These are phyloP conservation scores for Lathyrus tuberosus DNA, from an alignment of 306 rosid genomes.

Conservation along the genomic window DNA sequence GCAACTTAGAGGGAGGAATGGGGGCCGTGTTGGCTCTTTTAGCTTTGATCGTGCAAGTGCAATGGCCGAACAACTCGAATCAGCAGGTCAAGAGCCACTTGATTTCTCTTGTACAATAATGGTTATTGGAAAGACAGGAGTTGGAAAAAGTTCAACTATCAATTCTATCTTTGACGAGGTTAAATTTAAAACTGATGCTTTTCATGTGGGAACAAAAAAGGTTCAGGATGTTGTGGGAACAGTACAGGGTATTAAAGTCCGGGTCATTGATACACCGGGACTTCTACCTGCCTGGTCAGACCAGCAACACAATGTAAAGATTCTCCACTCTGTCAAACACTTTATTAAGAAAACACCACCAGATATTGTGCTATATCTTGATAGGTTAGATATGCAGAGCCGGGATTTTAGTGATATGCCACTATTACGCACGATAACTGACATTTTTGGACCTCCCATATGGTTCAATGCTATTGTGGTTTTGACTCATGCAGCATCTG, in stretches of 20 bases:
- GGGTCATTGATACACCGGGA: conserved; percentile 96
- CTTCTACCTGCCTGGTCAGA: conserved; percentile 90
- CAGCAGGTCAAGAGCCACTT: conserved; percentile 89
- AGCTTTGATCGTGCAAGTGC: conserved; percentile 99
- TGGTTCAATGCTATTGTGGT: conserved; percentile 99
- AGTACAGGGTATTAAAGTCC: conserved; percentile 92
- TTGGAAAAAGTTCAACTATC: conserved; percentile 97
- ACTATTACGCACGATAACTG: conserved; percentile 84
- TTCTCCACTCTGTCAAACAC: conserved; percentile 72
- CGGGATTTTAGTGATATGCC: conserved; percentile 98
- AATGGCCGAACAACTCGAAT: conserved; percentile 98
- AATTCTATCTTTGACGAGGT: conserved; percentile 95
- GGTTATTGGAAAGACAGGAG: conserved; percentile 98
- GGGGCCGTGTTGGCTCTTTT: conserved; percentile 96
- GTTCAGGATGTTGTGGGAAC: conserved; percentile 98
- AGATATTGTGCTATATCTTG: conserved; percentile 92
- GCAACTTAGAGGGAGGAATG: conserved; percentile 93
- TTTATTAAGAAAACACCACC: conserved; percentile 94
- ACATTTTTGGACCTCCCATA: conserved; percentile 88
- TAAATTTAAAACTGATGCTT: conserved; percentile 88
- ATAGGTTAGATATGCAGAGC: conserved; percentile 93
- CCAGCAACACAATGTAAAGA: conserved; percentile 88
- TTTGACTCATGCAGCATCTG: conserved; percentile 95
- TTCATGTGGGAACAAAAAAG: conserved; percentile 84
- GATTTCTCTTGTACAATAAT: conserved; percentile 96